Conservation (phyloP, 2,329 filamentous ascomycete species). For the Fusarium hostae region DNA sequence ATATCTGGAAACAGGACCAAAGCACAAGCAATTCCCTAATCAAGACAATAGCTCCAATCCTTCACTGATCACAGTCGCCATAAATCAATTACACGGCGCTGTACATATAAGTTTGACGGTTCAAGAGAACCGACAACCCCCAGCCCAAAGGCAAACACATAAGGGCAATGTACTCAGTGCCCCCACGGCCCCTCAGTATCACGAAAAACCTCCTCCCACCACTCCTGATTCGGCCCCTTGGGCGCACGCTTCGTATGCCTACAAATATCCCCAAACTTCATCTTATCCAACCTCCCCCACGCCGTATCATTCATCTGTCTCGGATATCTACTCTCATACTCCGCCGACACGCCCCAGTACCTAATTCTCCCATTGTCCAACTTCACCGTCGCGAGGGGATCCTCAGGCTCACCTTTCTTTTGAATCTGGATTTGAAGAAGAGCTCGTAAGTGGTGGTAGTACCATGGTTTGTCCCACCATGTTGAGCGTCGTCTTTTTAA, state of each 20-base stretch:
- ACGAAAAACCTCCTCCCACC: conserved; percentile 15
- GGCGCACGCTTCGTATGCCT: background rate
- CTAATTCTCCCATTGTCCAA: background rate
- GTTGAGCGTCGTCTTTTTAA: background rate
- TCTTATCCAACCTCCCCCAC: background rate
- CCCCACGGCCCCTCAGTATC: background rate
- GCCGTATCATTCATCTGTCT: background rate
- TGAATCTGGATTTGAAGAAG: background rate
- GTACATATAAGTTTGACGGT: background rate
- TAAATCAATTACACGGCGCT: background rate
- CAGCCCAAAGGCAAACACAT: background rate
- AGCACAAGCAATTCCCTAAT: fast-evolving
- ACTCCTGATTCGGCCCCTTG: background rate
- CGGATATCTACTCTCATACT: background rate
- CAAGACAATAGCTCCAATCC: background rate
- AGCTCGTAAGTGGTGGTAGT: background rate
- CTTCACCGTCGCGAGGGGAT: background rate
- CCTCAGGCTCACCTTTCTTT: background rate
- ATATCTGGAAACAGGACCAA: background rate
- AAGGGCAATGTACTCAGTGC: fast-evolving
- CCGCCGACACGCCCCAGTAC: conserved; percentile 6
- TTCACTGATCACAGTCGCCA: background rate
- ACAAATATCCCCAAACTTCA: background rate
- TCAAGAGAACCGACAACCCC: fast-evolving
- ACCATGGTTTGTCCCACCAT: conserved; percentile 18